Evolutionary conservation across 1,284 basidiomycete species (phyloP).

Genomic region (Pseudozyma tsukubaensis): DNA sequence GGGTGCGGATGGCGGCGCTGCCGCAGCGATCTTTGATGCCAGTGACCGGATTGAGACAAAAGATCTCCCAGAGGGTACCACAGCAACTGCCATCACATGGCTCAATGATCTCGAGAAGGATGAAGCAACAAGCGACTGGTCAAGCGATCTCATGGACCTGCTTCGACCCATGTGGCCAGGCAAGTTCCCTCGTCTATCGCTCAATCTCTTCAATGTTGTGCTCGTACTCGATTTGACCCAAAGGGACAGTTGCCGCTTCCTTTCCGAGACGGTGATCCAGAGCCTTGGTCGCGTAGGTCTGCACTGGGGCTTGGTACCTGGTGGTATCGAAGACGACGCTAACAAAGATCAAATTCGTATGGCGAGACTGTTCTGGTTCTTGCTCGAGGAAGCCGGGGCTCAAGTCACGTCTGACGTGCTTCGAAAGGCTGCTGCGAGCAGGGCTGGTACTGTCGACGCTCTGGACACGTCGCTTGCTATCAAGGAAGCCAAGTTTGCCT

Average conservation of each 20-base stretch:
- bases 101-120: conserved; percentile 92
- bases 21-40: conserved; percentile 69
- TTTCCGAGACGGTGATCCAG: conserved; percentile 52
- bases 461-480: conserved; percentile 35
- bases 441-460: conserved; percentile 5
- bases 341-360: conserved; percentile 26
- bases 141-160: conserved; percentile 41
- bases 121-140: conserved; percentile 58
- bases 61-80: conserved; percentile 1
- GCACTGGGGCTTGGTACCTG: conserved; percentile 62
- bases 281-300: conserved; percentile 50
- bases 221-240: conserved; percentile 57
- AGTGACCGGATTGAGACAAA: conserved; percentile 59
- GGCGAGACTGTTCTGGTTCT: conserved; percentile 57
- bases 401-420: conserved; percentile 39
- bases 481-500: conserved; percentile 43
- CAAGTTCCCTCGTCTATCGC: conserved; percentile 53
- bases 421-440: conserved; percentile 24
- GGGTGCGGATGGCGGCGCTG: conserved; percentile 52
- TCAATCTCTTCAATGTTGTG: conserved; percentile 65
- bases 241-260: conserved; percentile 49
- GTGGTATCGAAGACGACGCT: conserved; percentile 43
- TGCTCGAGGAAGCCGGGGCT: conserved; percentile 40
- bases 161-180: conserved; percentile 61
- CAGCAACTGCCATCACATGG: conserved; percentile 77